A percentile compares a stretch with the other conserved stretches of the same genome.
Evolutionary conservation across 2,329 filamentous ascomycete genomes (phyloP).

Genomic region (Truncatella angustata): DNA sequence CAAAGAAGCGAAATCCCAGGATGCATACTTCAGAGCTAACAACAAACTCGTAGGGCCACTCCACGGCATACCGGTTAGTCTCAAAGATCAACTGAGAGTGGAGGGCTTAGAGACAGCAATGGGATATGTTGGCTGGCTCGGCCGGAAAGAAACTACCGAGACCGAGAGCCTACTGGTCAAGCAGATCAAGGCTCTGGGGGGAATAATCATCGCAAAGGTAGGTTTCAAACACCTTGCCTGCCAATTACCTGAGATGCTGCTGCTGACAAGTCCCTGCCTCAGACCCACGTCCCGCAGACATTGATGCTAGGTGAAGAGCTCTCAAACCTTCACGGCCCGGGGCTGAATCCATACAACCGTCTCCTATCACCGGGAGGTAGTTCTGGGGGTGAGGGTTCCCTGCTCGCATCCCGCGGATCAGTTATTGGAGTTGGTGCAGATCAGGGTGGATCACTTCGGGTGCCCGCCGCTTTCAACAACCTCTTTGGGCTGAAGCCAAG

Average conservation of each 20-base stretch:
- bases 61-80: slow-evolving; percentile 52
- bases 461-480: slow-evolving; percentile 28
- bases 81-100: slow-evolving; percentile 25
- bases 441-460: slow-evolving; percentile 22
- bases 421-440: slow-evolving; percentile 23
- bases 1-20: slow-evolving; percentile 33
- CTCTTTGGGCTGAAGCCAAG: slow-evolving; percentile 29
- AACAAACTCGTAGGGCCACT: slow-evolving; percentile 45
- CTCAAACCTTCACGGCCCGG: slow-evolving; percentile 23
- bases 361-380: slow-evolving; percentile 21
- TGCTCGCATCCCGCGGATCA: slow-evolving; percentile 21
- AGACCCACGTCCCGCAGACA: slow-evolving; percentile 23
- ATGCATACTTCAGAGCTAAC: slow-evolving; percentile 31
- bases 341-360: slow-evolving; percentile 20
- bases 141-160: too few species aligned
- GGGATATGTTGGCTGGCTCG: too few species aligned
- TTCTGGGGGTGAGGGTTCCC: slow-evolving; percentile 21
- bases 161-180: too few species aligned
- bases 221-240: too few species aligned
- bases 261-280: too few species aligned
- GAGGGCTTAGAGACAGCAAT: slow-evolving; percentile 28
- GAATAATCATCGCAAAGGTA: too few species aligned
- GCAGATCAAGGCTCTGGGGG: too few species aligned
- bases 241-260: too few species aligned
- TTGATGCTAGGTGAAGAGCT: slow-evolving; percentile 21